Evolutionary conservation across 306 rosid genomes (phyloP).

Genomic region (Amphicarpaea edgeworthii): DNA sequence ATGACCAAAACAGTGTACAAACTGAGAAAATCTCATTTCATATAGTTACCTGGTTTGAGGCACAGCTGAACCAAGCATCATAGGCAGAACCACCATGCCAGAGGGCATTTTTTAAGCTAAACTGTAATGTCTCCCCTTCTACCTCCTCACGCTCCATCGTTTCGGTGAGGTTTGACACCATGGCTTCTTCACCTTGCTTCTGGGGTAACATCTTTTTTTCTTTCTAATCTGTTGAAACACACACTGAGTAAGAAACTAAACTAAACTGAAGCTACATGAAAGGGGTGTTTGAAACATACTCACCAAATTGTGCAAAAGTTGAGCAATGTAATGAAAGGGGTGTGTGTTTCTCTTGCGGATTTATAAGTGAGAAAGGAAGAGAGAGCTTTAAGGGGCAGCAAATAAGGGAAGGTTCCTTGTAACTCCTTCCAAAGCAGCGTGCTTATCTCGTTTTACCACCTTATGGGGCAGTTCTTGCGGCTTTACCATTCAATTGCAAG

Average conservation of each 20-base stretch:
- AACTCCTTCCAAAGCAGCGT: constrained; percentile 36
- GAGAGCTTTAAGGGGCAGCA: constrained; percentile 37
- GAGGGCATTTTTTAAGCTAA: constrained; percentile 60
- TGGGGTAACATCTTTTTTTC: constrained; percentile 61
- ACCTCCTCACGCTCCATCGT: constrained; percentile 54
- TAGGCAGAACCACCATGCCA: constrained; percentile 95
- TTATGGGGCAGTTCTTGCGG: constrained; percentile 37
- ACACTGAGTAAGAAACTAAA: neutral
- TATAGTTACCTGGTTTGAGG: constrained; percentile 76
- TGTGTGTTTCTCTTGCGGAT: neutral
- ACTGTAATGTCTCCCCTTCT: constrained; percentile 45
- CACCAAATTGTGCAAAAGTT: constrained; percentile 12
- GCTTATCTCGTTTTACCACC: constrained; percentile 50
- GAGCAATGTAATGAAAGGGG: constrained; percentile 22
- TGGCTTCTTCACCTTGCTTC: constrained; percentile 75
- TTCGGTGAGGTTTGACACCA: constrained; percentile 58
- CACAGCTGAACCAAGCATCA: constrained; percentile 95
- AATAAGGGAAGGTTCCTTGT: constrained; percentile 45
- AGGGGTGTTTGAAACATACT: neutral
- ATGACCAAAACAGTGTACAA: neutral
- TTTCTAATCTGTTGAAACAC: constrained; percentile 45
- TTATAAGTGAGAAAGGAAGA: constrained; percentile 36
- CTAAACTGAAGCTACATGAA: neutral
- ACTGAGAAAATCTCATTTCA: neutral
- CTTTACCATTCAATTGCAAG: constrained; percentile 13